A percentile compares a stretch with the other conserved stretches of the same genome.
These are phyloP conservation scores for Phytophthora colocasiae DNA, from an alignment of 352 stramenopile species.

Conservation along the genomic window DNA sequence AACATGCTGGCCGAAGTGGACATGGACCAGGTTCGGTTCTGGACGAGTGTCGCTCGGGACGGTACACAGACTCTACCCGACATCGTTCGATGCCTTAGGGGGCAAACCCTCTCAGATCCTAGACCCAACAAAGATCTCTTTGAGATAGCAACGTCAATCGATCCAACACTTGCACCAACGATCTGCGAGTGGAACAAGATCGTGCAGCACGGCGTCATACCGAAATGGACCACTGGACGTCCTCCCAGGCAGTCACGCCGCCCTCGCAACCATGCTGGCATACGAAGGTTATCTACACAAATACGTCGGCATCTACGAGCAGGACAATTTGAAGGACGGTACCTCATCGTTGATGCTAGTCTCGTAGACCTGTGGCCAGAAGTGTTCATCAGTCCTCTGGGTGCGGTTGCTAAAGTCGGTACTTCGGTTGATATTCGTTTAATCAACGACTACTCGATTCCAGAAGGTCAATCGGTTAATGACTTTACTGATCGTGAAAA, in stretches of 20 bases:
- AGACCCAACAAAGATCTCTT: slow-evolving; percentile 20
- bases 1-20: not conserved
- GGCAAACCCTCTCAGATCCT: slow-evolving; percentile 7
- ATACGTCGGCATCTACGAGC: no score
- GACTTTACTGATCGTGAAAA: slow-evolving; percentile 10
- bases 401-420: not conserved
- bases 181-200: not conserved
- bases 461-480: slow-evolving; percentile 14
- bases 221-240: not conserved
- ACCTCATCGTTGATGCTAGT: no score
- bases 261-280: no score
- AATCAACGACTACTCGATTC: slow-evolving; percentile 31
- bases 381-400: no score
- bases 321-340: no score
- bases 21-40: slow-evolving; percentile 5
- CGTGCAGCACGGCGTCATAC: not conserved
- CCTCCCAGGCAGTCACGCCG: not conserved
- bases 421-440: slow-evolving; percentile 9
- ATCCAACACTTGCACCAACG: not conserved
- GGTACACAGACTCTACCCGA: not conserved
- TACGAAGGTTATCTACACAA: no score
- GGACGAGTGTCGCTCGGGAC: not conserved
- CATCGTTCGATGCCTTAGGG: not conserved
- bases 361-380: no score
- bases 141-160: not conserved